These are phyloP conservation scores for Fusarium foetens DNA, from an alignment of 2,329 filamentous ascomycete genomes.

Conservation along the genomic window DNA sequence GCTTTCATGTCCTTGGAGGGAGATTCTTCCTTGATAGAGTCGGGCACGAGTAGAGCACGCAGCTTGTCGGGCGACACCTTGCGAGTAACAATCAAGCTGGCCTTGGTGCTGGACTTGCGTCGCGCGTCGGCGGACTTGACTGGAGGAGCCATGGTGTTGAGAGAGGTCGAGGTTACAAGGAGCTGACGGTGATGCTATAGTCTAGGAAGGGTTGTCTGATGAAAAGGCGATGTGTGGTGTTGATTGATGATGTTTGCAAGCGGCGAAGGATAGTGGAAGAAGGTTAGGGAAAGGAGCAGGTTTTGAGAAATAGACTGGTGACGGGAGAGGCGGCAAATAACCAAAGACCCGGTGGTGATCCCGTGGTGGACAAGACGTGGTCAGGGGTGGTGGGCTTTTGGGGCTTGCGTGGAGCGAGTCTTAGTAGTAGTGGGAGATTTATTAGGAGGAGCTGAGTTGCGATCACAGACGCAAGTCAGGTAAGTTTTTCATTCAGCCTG, in stretches of 20 bases:
- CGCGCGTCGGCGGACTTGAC: conserved; percentile 50
- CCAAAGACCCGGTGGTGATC: conserved; percentile 44
- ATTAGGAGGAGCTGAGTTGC: conserved; percentile 41
- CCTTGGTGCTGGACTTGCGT: conserved; percentile 53
- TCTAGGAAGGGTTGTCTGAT: conserved; percentile 10
- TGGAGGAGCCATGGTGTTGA: conserved; percentile 49
- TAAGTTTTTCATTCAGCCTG: neutral
- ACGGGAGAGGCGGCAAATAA: conserved; percentile 44
- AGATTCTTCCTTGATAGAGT: conserved; percentile 56
- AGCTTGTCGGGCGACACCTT: conserved; percentile 62
- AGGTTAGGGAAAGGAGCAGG: conserved; percentile 29
- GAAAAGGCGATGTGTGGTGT: neutral
- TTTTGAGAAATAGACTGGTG: conserved; percentile 40
- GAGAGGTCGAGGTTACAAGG: conserved; percentile 9
- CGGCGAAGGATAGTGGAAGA: conserved; percentile 19
- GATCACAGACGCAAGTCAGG: conserved; percentile 7
- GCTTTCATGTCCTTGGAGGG: conserved; percentile 53
- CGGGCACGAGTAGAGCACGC: conserved; percentile 60
- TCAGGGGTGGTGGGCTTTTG: conserved; percentile 47
- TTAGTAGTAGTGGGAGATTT: conserved; percentile 38
- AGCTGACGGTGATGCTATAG: conserved; percentile 24
- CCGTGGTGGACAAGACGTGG: conserved; percentile 44
- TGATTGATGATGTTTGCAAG: conserved; percentile 17
- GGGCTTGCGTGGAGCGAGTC: conserved; percentile 45
- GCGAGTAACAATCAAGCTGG: conserved; percentile 60